These are phyloP conservation scores for Alternaria angustiovoidea DNA, from an alignment of 2,329 filamentous ascomycete genomes.

Conservation along the genomic window DNA sequence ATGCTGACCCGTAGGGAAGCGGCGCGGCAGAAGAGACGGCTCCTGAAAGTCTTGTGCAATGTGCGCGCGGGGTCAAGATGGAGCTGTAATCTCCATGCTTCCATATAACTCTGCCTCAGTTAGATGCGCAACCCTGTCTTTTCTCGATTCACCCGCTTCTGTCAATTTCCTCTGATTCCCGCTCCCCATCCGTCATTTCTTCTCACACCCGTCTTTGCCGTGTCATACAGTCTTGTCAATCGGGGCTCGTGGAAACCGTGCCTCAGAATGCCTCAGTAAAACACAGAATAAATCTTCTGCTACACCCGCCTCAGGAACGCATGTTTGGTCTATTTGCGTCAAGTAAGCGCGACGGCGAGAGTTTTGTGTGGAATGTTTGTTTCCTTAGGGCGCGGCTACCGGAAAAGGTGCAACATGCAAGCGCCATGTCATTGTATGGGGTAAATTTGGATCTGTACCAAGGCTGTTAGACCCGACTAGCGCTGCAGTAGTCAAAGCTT, in stretches of 20 bases:
- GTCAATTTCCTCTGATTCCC: conserved; percentile 11
- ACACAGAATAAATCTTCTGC: conserved; percentile 9
- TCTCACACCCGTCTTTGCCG: conserved; percentile 10
- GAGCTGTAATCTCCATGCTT: background rate
- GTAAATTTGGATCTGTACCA: conserved; percentile 32
- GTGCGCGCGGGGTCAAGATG: background rate
- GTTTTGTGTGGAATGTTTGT: conserved; percentile 6
- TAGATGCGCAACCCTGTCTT: conserved; percentile 15
- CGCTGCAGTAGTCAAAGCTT: conserved; percentile 29
- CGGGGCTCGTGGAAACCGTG: conserved; percentile 2
- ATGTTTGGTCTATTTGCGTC: conserved; percentile 21
- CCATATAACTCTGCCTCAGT: conserved; percentile 6
- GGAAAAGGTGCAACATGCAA: conserved; percentile 12
- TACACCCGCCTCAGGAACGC: conserved; percentile 16
- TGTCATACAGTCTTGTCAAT: conserved; percentile 1
- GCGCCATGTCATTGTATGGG: conserved; percentile 17
- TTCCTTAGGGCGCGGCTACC: conserved; percentile 3
- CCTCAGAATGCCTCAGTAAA: conserved; percentile 21
- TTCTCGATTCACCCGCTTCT: conserved; percentile 1
- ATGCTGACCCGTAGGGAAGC: background rate
- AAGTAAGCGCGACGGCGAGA: conserved; percentile 23
- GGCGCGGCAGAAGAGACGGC: background rate
- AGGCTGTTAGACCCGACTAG: conserved; percentile 12
- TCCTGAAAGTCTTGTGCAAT: background rate
- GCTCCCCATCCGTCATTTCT: background rate